phyloP scores from a whole-genome alignment of 2,329 filamentous ascomycete species.

The Periconia sp. region DNA sequence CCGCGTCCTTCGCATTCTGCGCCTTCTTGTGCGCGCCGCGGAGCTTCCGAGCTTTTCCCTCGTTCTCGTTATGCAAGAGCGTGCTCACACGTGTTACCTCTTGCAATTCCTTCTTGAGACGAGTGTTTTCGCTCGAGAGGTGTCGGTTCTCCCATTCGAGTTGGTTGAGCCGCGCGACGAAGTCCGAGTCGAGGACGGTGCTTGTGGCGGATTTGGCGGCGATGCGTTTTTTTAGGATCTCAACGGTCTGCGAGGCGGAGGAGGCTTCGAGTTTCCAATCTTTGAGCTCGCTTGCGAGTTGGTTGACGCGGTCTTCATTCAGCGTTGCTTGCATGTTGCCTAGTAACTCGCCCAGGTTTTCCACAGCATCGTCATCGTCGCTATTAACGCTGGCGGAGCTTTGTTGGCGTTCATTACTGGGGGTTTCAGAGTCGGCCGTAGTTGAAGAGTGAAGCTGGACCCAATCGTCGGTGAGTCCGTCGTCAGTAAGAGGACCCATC shows the following conservation, averaged over 20 bases:
- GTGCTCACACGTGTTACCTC: conserved; percentile 10
- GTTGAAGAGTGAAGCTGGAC: too few relatives aligned
- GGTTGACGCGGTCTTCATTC: not conserved
- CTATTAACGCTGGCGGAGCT: too few relatives aligned
- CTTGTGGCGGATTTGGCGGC: not conserved
- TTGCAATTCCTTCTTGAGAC: conserved; percentile 10
- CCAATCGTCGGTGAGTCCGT: too few relatives aligned
- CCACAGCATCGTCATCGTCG: not conserved
- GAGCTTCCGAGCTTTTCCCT: conserved; percentile 13
- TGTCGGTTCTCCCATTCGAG: conserved; percentile 13
- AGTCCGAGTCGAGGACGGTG: conserved; percentile 1
- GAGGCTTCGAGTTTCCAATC: not conserved
- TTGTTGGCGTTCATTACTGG: too few relatives aligned
- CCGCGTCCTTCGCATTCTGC: conserved; percentile 17
- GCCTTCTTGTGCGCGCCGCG: conserved; percentile 21
- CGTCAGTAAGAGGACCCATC: too few relatives aligned
- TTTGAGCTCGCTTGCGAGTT: not conserved
- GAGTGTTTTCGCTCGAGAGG: conserved; percentile 11
- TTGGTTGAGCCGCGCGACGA: conserved; percentile 10
- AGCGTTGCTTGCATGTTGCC: not conserved
- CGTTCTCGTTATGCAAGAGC: conserved; percentile 8
- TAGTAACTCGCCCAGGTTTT: not conserved
- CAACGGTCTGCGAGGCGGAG: not conserved
- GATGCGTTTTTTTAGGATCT: conserved; percentile 5
- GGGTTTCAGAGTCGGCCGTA: too few relatives aligned